These are phyloP conservation scores for Starmera stellimalicola DNA, from an alignment of 1,139 yeast species.

Conservation along the genomic window DNA sequence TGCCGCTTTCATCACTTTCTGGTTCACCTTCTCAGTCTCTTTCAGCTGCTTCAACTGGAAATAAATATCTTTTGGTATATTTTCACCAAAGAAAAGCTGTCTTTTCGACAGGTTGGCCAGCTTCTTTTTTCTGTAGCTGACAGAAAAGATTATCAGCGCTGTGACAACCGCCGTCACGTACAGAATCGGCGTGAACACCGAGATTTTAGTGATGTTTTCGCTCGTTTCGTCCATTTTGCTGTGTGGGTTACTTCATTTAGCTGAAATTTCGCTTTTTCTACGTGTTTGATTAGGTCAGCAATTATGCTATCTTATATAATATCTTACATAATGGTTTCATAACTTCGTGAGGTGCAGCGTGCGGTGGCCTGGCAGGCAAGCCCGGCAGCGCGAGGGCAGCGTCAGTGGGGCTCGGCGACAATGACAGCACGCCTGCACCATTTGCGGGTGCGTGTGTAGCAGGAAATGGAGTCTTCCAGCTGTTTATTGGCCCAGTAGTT, in stretches of 20 bases:
- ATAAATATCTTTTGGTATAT: conserved; percentile 58
- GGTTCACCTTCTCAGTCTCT: conserved; percentile 56
- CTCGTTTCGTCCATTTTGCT: conserved; percentile 6
- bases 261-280: no score
- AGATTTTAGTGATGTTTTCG: conserved; percentile 35
- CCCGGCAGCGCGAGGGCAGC: no score
- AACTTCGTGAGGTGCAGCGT: no score
- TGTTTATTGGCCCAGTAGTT: conserved; percentile 38
- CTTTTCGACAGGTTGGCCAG: conserved; percentile 43
- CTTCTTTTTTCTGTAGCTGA: conserved; percentile 56
- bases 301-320: no score
- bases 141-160: conserved; percentile 67
- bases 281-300: no score
- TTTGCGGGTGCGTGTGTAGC: conserved; percentile 39
- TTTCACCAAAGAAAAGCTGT: conserved; percentile 65
- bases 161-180: conserved; percentile 67
- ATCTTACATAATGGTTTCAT: no score
- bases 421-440: conserved; percentile 40
- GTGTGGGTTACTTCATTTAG: background rate
- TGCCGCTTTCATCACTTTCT: conserved; percentile 79
- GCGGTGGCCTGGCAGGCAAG: no score
- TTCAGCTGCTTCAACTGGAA: conserved; percentile 42
- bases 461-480: conserved; percentile 34
- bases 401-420: no score
- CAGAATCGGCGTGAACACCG: conserved; percentile 78